Base-by-base conservation (phyloP, 2,329 filamentous ascomycete genomes). In the Calycina herbarum region DNA sequence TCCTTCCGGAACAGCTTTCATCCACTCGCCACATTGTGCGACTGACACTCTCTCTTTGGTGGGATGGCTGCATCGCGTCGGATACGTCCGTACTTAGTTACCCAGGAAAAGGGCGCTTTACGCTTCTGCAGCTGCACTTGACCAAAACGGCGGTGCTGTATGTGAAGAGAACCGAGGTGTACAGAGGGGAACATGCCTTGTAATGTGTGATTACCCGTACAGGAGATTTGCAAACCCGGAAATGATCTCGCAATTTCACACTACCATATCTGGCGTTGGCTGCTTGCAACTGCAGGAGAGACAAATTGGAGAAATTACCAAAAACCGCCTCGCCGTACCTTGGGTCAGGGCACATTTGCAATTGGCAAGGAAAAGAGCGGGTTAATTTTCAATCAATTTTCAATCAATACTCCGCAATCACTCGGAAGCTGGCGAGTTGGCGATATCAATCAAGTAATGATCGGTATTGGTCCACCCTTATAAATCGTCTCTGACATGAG, bases 51-150 rank as follows among this genome's bases (percentile, higher is more conserved):
- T 51, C 27, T 20, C 42, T 27, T 8, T 48, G 59, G 27, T 33
- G 20, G 59, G 31, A 38, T 35, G 48, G 57, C 57, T 61, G 59
- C 59, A 61, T 42, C 45, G 59, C 59, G 17, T 61, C 59, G 59
- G 59, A 29, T 61, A 48, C 40, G 59, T 61, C 59, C 59, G 40
- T 61, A 10, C n/a, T 27, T 51, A 51, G 45, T 51, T 51, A 51
- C 45, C 45, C 20, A 51, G 20, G 2, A 5, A 48, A 5, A 20
- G 42, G 6, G 6, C 7, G 42, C 42, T 48, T 24, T 20, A 24
- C 6, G 10, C 45, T 51, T n/a, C 27, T 51, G 45, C 8, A 17
- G 45, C n/a, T 51, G 20, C 45, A 51, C 45, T 45, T 51, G n/a
- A 48, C 42, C 45, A 51, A 20, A 51, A 51, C n/a, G 8, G n/a